Conservation (phyloP, 2,329 filamentous ascomycete species). For the Ophiocordyceps camponoti-floridani region DNA sequence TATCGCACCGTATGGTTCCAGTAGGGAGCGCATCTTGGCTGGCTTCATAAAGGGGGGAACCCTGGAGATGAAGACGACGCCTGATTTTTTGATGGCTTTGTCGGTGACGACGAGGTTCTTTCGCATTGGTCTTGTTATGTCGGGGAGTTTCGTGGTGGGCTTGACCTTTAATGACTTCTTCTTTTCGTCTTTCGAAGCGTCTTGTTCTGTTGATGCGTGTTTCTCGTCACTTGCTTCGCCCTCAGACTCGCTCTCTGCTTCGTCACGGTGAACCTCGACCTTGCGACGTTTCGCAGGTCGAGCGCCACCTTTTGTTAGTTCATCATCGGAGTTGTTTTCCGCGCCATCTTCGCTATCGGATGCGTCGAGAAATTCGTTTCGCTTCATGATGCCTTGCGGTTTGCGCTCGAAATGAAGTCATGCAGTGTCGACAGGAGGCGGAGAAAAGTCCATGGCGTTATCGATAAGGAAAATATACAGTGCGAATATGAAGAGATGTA, state of each 20-base stretch:
- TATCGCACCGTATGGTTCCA: constrained; percentile 57
- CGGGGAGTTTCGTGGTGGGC: constrained; percentile 20
- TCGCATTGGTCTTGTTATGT: constrained; percentile 36
- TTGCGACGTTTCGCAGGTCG: constrained; percentile 44
- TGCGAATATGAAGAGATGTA: too few species aligned
- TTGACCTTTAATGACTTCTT: constrained; percentile 7
- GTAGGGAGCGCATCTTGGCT: constrained; percentile 53
- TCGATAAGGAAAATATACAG: not conserved
- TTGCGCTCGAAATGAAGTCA: not conserved
- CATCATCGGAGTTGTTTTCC: constrained; percentile 52
- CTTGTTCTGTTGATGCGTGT: not conserved
- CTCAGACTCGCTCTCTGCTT: constrained; percentile 13
- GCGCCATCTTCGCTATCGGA: constrained; percentile 38
- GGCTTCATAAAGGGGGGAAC: constrained; percentile 84
- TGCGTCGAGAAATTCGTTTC: constrained; percentile 52
- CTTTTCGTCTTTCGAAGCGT: constrained; percentile 7
- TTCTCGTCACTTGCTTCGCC: constrained; percentile 4
- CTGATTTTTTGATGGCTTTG: constrained; percentile 51
- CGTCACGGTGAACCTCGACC: constrained; percentile 22
- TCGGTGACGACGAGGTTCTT: constrained; percentile 51
- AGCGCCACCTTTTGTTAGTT: constrained; percentile 47
- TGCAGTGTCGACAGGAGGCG: not conserved
- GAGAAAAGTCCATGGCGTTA: not conserved
- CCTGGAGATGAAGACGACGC: constrained; percentile 68
- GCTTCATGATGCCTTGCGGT: constrained; percentile 36